Percentiles rank a stretch among this genome's conserved stretches.
Evolutionary conservation across 331 rosid genomes (phyloP).

Genomic region (Rhamnella rubrinervis): DNA sequence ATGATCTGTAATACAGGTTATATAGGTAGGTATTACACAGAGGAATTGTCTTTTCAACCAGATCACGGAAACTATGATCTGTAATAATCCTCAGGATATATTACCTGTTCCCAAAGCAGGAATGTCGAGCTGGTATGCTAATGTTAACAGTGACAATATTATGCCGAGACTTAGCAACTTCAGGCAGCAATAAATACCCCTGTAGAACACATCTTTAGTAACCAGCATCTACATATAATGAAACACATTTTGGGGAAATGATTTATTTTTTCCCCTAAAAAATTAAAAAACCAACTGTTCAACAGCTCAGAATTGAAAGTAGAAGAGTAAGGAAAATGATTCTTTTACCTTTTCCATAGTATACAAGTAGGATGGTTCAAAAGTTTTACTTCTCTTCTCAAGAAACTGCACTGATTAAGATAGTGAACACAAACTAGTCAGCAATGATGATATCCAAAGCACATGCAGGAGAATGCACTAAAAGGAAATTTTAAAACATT

Average conservation of each 20-base stretch:
- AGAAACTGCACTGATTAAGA: slow-evolving; percentile 82
- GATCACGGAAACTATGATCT: neutral
- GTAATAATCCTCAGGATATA: neutral
- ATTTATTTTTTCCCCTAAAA: neutral
- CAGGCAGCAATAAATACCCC: slow-evolving; percentile 97
- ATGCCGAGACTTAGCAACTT: slow-evolving; percentile 82
- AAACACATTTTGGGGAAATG: slow-evolving; percentile 20
- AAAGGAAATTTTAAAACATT: neutral
- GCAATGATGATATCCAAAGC: slow-evolving; percentile 18
- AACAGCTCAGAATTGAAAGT: neutral
- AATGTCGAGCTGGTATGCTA: slow-evolving; percentile 89
- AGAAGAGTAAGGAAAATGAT: neutral
- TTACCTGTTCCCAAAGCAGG: slow-evolving; percentile 98
- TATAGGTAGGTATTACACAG: too few relatives aligned
- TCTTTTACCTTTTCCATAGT: slow-evolving; percentile 82
- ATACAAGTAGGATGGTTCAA: slow-evolving; percentile 83
- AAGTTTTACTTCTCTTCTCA: slow-evolving; percentile 64
- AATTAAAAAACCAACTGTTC: too few relatives aligned
- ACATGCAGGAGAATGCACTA: neutral
- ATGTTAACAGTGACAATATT: slow-evolving; percentile 83
- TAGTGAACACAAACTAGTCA: slow-evolving; percentile 24
- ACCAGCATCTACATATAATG: slow-evolving; percentile 18
- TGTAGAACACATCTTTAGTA: slow-evolving; percentile 28
- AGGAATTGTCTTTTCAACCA: neutral
- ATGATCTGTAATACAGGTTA: neutral